Percentiles rank a stretch among this genome's conserved stretches.
Evolutionary conservation across 139 green algal species (phyloP).

Genomic region (Chlamydomonas applanata): DNA sequence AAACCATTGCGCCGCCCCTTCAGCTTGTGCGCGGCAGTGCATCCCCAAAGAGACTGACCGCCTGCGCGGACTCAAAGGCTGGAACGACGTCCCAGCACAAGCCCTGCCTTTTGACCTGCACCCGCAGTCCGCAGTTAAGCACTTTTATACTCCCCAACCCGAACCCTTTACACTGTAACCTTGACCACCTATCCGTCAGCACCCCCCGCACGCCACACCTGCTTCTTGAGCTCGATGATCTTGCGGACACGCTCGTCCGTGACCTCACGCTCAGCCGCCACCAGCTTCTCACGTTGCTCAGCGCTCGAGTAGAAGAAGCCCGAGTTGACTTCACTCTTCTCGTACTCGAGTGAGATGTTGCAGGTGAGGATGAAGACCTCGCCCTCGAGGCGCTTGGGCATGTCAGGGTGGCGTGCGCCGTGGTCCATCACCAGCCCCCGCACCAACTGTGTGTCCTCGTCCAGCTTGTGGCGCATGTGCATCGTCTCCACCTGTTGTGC

Average conservation of each 20-base stretch:
- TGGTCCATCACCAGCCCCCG: slow-evolving; percentile 97
- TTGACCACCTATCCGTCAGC: too few species aligned
- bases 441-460: slow-evolving; percentile 90
- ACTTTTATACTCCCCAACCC: too few species aligned
- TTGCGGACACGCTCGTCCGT: slow-evolving; percentile 90
- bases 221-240: slow-evolving; percentile 93
- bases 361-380: slow-evolving; percentile 86
- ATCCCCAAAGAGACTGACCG: background rate
- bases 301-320: slow-evolving; percentile 97
- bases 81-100: background rate
- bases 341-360: slow-evolving; percentile 98
- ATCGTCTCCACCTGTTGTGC: slow-evolving; percentile 98
- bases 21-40: background rate
- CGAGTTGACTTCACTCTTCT: slow-evolving; percentile 95
- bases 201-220: slow-evolving; percentile 54
- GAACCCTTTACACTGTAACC: too few species aligned
- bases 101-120: background rate
- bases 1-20: background rate
- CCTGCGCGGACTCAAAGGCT: background rate
- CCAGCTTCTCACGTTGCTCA: slow-evolving; percentile 96
- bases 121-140: too few species aligned
- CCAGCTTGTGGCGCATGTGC: slow-evolving; percentile 98
- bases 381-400: slow-evolving; percentile 94
- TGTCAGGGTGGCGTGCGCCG: slow-evolving; percentile 94
- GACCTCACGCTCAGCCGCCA: slow-evolving; percentile 89